These are phyloP conservation scores for Karstenula rhodostoma DNA, from an alignment of 2,329 filamentous ascomycete genomes.

Conservation along the genomic window DNA sequence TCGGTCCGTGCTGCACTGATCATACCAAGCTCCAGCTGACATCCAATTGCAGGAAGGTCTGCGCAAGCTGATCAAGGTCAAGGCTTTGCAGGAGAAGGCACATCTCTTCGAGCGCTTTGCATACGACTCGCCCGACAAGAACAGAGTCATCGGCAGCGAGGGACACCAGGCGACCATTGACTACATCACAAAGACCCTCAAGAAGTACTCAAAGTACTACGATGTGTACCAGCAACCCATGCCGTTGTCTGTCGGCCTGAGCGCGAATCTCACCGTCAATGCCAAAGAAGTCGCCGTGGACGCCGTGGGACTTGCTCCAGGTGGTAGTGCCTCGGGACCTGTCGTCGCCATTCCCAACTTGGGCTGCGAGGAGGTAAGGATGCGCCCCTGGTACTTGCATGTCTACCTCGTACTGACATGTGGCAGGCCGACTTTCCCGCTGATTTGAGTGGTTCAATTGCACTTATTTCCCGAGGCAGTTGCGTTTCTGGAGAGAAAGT, in stretches of 20 bases:
- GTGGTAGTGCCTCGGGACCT: constrained; percentile 39
- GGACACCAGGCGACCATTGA: constrained; percentile 52
- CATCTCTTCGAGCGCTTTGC: constrained; percentile 49
- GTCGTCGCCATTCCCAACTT: constrained; percentile 45
- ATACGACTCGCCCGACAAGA: constrained; percentile 49
- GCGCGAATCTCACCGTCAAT: constrained; percentile 40
- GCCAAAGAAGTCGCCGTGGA: constrained; percentile 37
- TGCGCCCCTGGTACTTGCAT: not conserved
- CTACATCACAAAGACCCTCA: constrained; percentile 45
- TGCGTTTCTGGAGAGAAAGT: constrained; percentile 79
- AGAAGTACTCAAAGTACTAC: constrained; percentile 48
- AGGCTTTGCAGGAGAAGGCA: constrained; percentile 39
- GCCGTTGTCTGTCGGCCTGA: constrained; percentile 31
- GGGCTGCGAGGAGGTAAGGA: constrained; percentile 45
- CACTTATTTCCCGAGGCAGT: constrained; percentile 72
- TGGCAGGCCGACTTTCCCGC: constrained; percentile 66
- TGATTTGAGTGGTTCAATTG: constrained; percentile 68
- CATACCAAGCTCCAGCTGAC: not conserved
- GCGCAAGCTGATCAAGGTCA: constrained; percentile 33
- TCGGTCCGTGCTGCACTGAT: constrained; percentile 26
- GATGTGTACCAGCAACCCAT: constrained; percentile 44
- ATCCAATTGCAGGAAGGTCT: constrained; percentile 30
- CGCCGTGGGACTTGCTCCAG: constrained; percentile 40
- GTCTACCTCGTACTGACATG: constrained; percentile 7
- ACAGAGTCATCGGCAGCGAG: constrained; percentile 51